Evolutionary conservation across 2,329 filamentous ascomycete species (phyloP), one percentile per base, ranked within the genome.

Genomic region (Aspergillus floridensis): DNA sequence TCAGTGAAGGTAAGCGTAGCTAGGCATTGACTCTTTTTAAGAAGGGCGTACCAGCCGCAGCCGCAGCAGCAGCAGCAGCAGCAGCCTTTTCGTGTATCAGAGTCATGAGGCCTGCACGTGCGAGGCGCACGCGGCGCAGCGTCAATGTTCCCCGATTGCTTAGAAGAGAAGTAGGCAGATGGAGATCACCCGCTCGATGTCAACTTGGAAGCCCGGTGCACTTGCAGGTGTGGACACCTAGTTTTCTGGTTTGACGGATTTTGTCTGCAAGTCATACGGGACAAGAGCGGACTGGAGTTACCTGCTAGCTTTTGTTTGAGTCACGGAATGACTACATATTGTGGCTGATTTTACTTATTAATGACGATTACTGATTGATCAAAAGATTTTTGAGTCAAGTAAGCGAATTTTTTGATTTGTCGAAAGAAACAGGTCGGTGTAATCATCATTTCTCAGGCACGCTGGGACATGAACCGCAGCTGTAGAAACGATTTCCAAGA

Each of bases 21-120:
- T 35, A 35, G 11, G 32, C 32, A 35, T 16, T 16, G 38, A 19
- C 38, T 19, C 16, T 7, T 16, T 5, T 35, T 16, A 6, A 44
- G 4, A 44, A 12, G 6, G 38, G 38, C 38, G 11, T 29, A 35
- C 32, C 14, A 35, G 32, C 14, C 32, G 14, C 10, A 4, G 32
- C 32, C 11, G 32, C 14, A 29, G 32, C 32, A 35, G 14, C 10
- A 4, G 32, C 32, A 3, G 32, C 14, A 29, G 32, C 32, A 35
- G 62, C 59, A 61, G 65, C 64, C 64, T 52, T 51, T 47, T 19
- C 21, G 53, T 56, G 14, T 21, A 24, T 29, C 24, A 24, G 44
- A 57, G 60, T 66, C 61, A 67, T 65, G 54, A 54, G 61, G 55
- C 29, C 59, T 10, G 50, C 63, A 67, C 63, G 63, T 64, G 65